Evolutionary conservation across 139 green algal species (phyloP), one percentile per base, ranked within the genome.

Genomic region (Gonium pectorale): DNA sequence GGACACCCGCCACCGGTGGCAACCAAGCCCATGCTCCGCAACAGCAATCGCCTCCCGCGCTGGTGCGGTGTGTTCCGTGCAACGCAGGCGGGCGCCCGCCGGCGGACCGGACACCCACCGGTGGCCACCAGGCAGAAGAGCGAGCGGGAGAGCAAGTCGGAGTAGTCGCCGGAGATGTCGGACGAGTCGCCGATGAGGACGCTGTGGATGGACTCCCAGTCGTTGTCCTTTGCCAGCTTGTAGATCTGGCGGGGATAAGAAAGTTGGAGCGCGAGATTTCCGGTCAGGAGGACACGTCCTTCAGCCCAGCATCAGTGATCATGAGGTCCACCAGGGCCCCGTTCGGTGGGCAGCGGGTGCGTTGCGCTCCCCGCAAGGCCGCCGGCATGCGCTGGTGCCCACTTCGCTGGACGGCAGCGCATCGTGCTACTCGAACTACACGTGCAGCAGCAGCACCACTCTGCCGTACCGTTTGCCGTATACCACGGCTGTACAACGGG

Each of bases 41-140:
- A n/a, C n/a, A n/a, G n/a, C n/a, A n/a, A n/a, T n/a, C n/a, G n/a
- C n/a, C n/a, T n/a, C n/a, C n/a, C n/a, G n/a, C n/a, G n/a, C n/a
- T n/a, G n/a, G n/a, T n/a, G n/a, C n/a, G n/a, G n/a, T n/a, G n/a
- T n/a, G n/a, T n/a, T n/a, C n/a, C n/a, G n/a, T n/a, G n/a, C n/a
- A n/a, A n/a, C n/a, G n/a, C n/a, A n/a, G n/a, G n/a, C n/a, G n/a
- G n/a, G n/a, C n/a, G n/a, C n/a, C n/a, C n/a, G n/a, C n/a, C n/a
- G n/a, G n/a, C n/a, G n/a, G n/a, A n/a, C n/a, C n/a, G n/a, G 17
- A 56, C n/a, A 41, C 85, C 52, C 62, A 86, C 85, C 86, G 24
- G 86, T 67, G 2, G 86, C 81, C 13, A 90, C 86, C 7, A 90
- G 68, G 68, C 86, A 90, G 77, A 88, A 90, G 5, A 79, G 54